Conservation (phyloP, 495 filamentous ascomycete genomes). For the Achaetomiella virescens region DNA sequence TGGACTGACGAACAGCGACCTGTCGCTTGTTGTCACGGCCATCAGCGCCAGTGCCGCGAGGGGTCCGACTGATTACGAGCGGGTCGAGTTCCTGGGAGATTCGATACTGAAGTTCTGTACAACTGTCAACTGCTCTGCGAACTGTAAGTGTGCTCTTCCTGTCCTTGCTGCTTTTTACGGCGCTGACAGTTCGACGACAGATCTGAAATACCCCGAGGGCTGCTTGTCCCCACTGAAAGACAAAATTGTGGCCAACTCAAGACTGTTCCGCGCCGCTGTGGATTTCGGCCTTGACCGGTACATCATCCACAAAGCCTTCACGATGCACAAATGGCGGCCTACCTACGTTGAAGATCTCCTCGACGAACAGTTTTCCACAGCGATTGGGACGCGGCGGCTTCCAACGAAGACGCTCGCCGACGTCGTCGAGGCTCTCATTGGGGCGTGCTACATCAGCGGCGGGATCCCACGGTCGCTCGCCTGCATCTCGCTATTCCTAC, state of each 20-base stretch:
- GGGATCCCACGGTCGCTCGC: constrained; percentile 56
- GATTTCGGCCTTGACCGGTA: constrained; percentile 61
- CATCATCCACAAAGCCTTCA: constrained; percentile 66
- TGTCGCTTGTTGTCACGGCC: constrained; percentile 61
- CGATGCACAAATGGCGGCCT: constrained; percentile 64
- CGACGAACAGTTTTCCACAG: constrained; percentile 5
- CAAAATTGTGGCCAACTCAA: constrained; percentile 64
- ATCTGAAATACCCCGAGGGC: constrained; percentile 70
- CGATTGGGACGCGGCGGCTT: constrained; percentile 34
- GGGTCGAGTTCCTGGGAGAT: constrained; percentile 86
- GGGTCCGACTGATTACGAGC: constrained; percentile 67
- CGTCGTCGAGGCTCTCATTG: constrained; percentile 79
- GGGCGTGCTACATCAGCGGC: constrained; percentile 68
- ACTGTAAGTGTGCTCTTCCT: constrained; percentile 30
- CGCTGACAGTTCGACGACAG: constrained; percentile 15
- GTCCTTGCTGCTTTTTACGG: not conserved
- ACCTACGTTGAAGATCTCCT: constrained; percentile 52
- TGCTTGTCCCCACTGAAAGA: constrained; percentile 65
- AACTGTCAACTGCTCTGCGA: constrained; percentile 59
- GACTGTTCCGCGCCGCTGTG: constrained; percentile 58
- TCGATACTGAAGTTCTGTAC: constrained; percentile 73
- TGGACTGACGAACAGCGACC: constrained; percentile 39
- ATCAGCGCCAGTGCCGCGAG: constrained; percentile 60
- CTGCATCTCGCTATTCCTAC: constrained; percentile 62
- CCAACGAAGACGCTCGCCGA: constrained; percentile 84